Base-by-base conservation (phyloP, 768 basidiomycete genomes). In the Amanita phalloides region DNA sequence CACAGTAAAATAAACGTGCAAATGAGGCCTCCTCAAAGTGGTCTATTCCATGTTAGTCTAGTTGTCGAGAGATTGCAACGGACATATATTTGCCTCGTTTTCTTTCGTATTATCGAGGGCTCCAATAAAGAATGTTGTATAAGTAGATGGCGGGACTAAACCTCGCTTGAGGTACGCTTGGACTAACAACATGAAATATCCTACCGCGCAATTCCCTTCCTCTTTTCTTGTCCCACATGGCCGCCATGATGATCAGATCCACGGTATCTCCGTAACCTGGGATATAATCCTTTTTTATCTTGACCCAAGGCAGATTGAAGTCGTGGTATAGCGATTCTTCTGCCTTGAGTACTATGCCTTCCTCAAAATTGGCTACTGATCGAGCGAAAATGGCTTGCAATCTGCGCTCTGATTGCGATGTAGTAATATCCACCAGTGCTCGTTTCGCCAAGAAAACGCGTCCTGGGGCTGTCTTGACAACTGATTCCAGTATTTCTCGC, bases 211-310 rank as follows among this genome's bases (percentile, higher is more conserved):
- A 70, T 48, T 85, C 84, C 49, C 89, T 68, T 3, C 76, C 93
- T 7, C 93, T 75, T 33, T 83, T 76, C 60, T 82, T 83, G 51
- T 90, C 86, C 88, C 90, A 93, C 0, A 75, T 68, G 17, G 82
- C 90, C 1, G 79, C 93, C 17, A 95, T 66, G 32, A 95, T 61
- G 3, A 81, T 81, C 52, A 95, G 73, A 62, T 93, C 90, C 13
- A 93, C 57, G 4, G 79, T 75, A 63, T 97, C 93, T 0, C 90
- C 90, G 42, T 85, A 75, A 3, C 85, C 85, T 1, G 82, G 81
- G 36, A 97, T 90, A 55, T 95, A 95, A 62, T 97, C 93, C 60
- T 76, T 81, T 70, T 92, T 90, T 45, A 90, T 60, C 67, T 96
- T 95, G 26, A 93, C 82, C 91, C 92, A 95, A 13, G 84, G 83